These are phyloP conservation scores for Podaxis rugospora DNA, from an alignment of 768 basidiomycete species.

Conservation along the genomic window DNA sequence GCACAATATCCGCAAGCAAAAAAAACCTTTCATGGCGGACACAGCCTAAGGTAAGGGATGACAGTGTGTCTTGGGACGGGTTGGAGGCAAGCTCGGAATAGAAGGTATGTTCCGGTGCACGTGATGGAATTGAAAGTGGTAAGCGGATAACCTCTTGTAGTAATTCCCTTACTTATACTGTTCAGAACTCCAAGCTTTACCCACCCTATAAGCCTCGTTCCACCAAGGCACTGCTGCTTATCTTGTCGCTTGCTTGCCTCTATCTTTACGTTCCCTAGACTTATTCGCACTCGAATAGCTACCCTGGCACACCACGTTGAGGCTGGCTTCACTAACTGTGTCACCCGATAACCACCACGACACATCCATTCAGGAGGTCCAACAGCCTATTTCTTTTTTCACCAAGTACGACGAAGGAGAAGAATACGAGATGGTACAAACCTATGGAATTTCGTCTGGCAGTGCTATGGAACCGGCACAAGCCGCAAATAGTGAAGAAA, in stretches of 20 bases:
- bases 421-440: slow-evolving; percentile 60
- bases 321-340: not conserved
- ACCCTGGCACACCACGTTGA: not conserved
- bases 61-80: not conserved
- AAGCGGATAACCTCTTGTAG: not conserved
- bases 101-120: not conserved
- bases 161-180: not conserved
- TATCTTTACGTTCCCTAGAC: not conserved
- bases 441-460: slow-evolving; percentile 56
- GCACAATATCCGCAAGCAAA: too few species aligned
- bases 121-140: not conserved
- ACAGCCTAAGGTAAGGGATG: not conserved
- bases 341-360: not conserved
- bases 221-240: not conserved
- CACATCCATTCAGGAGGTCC: not conserved
- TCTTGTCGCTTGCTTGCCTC: not conserved
- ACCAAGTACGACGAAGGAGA: slow-evolving; percentile 22
- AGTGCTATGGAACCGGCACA: slow-evolving; percentile 24
- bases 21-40: not conserved
- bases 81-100: not conserved
- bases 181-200: not conserved
- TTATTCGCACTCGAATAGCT: not conserved
- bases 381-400: not conserved
- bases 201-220: not conserved
- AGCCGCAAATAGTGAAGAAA: slow-evolving; percentile 33